Percentiles rank a stretch among this genome's conserved stretches.
Conservation (phyloP, 768 basidiomycete genomes). For the Lactarius indigo region DNA sequence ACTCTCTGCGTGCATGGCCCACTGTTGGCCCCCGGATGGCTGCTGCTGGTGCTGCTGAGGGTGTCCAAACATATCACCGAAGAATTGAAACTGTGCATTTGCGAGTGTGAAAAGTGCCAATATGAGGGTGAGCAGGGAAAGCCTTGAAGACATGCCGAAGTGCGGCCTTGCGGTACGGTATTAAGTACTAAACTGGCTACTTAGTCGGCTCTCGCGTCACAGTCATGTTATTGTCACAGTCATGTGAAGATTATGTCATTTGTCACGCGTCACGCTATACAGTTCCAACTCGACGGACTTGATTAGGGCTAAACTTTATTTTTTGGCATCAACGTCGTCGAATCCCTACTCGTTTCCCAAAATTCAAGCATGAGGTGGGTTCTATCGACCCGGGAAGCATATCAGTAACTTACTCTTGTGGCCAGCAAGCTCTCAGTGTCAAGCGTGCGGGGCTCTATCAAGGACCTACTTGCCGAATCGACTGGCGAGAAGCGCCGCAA, state of each 20-base stretch:
- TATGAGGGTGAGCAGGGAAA: slow-evolving; percentile 7
- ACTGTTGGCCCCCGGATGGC: slow-evolving; percentile 23
- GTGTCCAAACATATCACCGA: slow-evolving; percentile 26
- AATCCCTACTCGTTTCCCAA: slow-evolving; percentile 1
- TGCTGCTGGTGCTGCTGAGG: slow-evolving; percentile 23
- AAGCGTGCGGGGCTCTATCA: slow-evolving; percentile 99
- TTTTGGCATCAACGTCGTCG: slow-evolving; percentile 12
- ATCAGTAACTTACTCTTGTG: background rate
- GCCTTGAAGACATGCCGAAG: background rate
- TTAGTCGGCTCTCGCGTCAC: background rate
- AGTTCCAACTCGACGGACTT: background rate
- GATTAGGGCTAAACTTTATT: slow-evolving; percentile 9
- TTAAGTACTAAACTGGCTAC: too few relatives aligned
- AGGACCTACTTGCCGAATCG: slow-evolving; percentile 81
- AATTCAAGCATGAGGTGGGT: slow-evolving; percentile 27
- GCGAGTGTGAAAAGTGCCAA: slow-evolving; percentile 10
- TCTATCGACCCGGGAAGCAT: background rate
- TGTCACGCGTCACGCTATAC: slow-evolving; percentile 27
- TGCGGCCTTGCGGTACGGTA: background rate
- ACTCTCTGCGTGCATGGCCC: slow-evolving; percentile 24
- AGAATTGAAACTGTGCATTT: slow-evolving; percentile 26
- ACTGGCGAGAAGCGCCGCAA: slow-evolving; percentile 89
- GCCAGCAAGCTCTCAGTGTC: slow-evolving; percentile 91
- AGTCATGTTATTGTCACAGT: too few relatives aligned
- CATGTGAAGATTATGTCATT: background rate